Percentiles rank a stretch among this genome's conserved stretches.
These are phyloP conservation scores for Stylonectria norvegica DNA, from an alignment of 2,329 filamentous ascomycete genomes.

Conservation along the genomic window DNA sequence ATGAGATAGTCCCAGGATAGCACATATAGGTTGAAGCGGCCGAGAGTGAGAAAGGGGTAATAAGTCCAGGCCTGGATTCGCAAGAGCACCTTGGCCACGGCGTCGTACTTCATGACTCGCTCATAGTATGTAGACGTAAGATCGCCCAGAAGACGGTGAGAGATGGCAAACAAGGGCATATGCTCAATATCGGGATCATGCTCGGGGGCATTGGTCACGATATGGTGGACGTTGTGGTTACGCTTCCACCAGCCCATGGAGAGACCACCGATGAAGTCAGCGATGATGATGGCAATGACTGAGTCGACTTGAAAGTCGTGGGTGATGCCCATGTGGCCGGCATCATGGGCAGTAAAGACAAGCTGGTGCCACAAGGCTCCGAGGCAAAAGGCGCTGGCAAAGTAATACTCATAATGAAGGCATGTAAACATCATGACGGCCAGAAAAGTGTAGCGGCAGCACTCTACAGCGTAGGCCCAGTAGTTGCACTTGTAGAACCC, in stretches of 20 bases:
- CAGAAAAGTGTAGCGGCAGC: constrained; percentile 64
- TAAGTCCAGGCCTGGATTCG: constrained; percentile 78
- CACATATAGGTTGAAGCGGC: constrained; percentile 82
- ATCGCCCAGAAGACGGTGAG: constrained; percentile 71
- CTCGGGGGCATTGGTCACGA: constrained; percentile 91
- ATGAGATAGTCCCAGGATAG: constrained; percentile 78
- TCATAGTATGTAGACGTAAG: constrained; percentile 82
- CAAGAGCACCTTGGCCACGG: constrained; percentile 65
- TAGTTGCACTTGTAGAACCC: constrained; percentile 86
- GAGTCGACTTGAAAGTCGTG: constrained; percentile 82
- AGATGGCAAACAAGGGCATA: constrained; percentile 83
- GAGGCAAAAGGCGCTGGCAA: constrained; percentile 67
- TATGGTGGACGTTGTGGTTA: constrained; percentile 94
- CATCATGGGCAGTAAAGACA: constrained; percentile 90
- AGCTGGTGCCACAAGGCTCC: constrained; percentile 92
- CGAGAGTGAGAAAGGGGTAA: constrained; percentile 76
- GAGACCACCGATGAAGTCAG: constrained; percentile 83
- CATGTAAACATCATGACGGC: constrained; percentile 59
- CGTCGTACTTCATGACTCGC: constrained; percentile 73
- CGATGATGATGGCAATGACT: constrained; percentile 83
- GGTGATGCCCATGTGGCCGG: constrained; percentile 96
- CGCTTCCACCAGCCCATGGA: constrained; percentile 97
- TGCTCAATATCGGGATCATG: constrained; percentile 95
- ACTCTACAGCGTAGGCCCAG: constrained; percentile 71
- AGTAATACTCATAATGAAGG: constrained; percentile 64